A percentile compares a stretch with the other conserved stretches of the same genome.
These are phyloP conservation scores for Vararia minispora DNA, from an alignment of 768 basidiomycete species.

Conservation along the genomic window DNA sequence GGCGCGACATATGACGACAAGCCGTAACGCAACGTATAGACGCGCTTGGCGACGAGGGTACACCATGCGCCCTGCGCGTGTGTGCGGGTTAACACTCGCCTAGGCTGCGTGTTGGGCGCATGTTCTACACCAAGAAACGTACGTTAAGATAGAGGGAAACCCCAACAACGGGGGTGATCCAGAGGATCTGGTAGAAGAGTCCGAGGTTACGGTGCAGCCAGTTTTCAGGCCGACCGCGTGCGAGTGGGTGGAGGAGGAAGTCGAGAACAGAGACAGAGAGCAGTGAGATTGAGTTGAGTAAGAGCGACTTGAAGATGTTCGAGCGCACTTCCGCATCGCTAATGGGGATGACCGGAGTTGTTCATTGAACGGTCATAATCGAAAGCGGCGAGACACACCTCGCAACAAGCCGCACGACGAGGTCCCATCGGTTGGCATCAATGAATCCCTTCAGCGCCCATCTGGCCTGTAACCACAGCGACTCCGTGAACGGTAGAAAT, in stretches of 20 bases:
- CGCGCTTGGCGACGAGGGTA: slow-evolving; percentile 60
- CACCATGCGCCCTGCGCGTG: slow-evolving; percentile 62
- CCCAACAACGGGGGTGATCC: slow-evolving; percentile 71
- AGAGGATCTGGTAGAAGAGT: slow-evolving; percentile 67
- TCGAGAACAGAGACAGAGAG: slow-evolving; percentile 71
- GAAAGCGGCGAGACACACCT: slow-evolving; percentile 30
- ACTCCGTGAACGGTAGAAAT: slow-evolving; percentile 56
- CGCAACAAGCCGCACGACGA: slow-evolving; percentile 43
- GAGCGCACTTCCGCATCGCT: slow-evolving; percentile 71
- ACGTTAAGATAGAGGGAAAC: slow-evolving; percentile 78
- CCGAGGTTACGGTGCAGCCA: slow-evolving; percentile 67
- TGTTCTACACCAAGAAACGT: slow-evolving; percentile 18
- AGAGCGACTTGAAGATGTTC: slow-evolving; percentile 63
- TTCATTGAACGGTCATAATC: slow-evolving; percentile 2
- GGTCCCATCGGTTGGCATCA: slow-evolving; percentile 67
- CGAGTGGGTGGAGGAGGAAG: slow-evolving; percentile 54
- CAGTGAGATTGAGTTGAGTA: slow-evolving; percentile 63
- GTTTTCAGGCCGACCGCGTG: slow-evolving; percentile 45
- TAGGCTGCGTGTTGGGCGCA: slow-evolving; percentile 1
- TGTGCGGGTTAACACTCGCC: slow-evolving; percentile 3
- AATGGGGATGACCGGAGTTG: no score
- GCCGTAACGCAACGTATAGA: slow-evolving; percentile 64
- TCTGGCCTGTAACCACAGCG: slow-evolving; percentile 44
- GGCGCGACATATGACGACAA: slow-evolving; percentile 22
- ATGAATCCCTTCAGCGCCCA: slow-evolving; percentile 51